Conservation (phyloP, 257 asterid species). For the Solanum pimpinellifolium region DNA sequence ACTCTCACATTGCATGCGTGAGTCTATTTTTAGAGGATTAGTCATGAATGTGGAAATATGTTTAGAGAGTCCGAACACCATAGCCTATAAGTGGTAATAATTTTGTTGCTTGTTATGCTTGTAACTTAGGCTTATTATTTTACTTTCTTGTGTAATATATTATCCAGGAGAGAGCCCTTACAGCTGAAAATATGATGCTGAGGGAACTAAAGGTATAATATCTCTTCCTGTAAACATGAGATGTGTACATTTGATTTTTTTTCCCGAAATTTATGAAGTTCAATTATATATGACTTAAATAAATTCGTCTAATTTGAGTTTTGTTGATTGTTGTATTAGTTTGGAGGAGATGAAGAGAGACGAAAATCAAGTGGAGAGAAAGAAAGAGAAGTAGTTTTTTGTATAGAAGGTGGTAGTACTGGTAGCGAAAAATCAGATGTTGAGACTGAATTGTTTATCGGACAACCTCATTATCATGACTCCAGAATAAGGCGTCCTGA, state of each 20-base stretch:
- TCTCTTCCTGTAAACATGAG: neutral
- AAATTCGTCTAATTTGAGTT: neutral
- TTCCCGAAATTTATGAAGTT: neutral
- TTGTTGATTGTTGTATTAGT: slow-evolving; percentile 3
- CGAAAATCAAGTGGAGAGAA: slow-evolving; percentile 20
- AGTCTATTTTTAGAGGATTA: neutral
- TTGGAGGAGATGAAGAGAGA: slow-evolving; percentile 23
- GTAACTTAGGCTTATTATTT: neutral
- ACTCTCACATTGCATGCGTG: neutral
- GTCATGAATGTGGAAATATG: neutral
- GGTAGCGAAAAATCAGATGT: slow-evolving; percentile 53
- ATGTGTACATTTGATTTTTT: neutral
- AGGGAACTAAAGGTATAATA: slow-evolving; percentile 47
- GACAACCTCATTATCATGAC: slow-evolving; percentile 39
- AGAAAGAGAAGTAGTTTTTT: neutral
- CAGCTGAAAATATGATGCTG: slow-evolving; percentile 65
- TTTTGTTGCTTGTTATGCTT: neutral
- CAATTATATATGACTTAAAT: neutral
- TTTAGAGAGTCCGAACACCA: neutral
- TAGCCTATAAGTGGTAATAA: neutral
- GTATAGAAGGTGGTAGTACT: slow-evolving; percentile 34
- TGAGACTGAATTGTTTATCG: slow-evolving; percentile 81
- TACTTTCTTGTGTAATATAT: neutral
- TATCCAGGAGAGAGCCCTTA: slow-evolving; percentile 57
- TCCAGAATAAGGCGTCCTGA: slow-evolving; percentile 27